These are phyloP conservation scores for Sclerotinia minor DNA, from an alignment of 2,329 filamentous ascomycete genomes.

Conservation along the genomic window DNA sequence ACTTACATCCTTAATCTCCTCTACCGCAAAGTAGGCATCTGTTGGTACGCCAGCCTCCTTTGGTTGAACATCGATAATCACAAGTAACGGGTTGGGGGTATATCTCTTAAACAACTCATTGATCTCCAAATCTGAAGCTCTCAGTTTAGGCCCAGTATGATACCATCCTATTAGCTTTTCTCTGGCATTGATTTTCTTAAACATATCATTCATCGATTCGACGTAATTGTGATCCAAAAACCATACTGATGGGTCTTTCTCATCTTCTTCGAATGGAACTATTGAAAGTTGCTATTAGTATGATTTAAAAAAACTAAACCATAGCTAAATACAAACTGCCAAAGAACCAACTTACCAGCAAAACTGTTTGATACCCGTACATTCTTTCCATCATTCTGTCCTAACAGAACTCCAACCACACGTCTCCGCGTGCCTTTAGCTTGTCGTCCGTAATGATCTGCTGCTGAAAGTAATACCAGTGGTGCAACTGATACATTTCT, in stretches of 20 bases:
- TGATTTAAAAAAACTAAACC: slow-evolving; percentile 1
- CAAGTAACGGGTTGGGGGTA: slow-evolving; percentile 90
- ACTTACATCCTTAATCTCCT: slow-evolving; percentile 98
- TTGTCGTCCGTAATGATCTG: slow-evolving; percentile 96
- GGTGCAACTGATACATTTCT: slow-evolving; percentile 96
- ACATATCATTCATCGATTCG: slow-evolving; percentile 99
- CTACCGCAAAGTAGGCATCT: slow-evolving; percentile 97
- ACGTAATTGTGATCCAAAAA: slow-evolving; percentile 99
- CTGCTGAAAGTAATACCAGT: slow-evolving; percentile 93
- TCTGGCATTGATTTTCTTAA: slow-evolving; percentile 98
- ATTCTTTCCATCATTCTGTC: slow-evolving; percentile 93
- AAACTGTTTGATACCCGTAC: slow-evolving; percentile 99
- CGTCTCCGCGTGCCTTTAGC: slow-evolving; percentile 83
- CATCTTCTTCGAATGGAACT: slow-evolving; percentile 99
- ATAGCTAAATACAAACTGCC: too few relatives aligned
- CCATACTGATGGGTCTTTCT: slow-evolving; percentile 98
- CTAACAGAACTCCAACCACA: slow-evolving; percentile 91
- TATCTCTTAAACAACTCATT: slow-evolving; percentile 99
- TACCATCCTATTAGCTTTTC: slow-evolving; percentile 99
- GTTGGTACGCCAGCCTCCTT: slow-evolving; percentile 97
- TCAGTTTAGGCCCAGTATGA: slow-evolving; percentile 94
- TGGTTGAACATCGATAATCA: slow-evolving; percentile 97
- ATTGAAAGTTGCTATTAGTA: slow-evolving; percentile 35
- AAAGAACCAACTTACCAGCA: slow-evolving; percentile 64
- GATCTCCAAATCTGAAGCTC: slow-evolving; percentile 96